Evolutionary conservation across 1,284 basidiomycete species (phyloP), one percentile per base, ranked within the genome.

Genomic region (Macrocystidia cucumis): DNA sequence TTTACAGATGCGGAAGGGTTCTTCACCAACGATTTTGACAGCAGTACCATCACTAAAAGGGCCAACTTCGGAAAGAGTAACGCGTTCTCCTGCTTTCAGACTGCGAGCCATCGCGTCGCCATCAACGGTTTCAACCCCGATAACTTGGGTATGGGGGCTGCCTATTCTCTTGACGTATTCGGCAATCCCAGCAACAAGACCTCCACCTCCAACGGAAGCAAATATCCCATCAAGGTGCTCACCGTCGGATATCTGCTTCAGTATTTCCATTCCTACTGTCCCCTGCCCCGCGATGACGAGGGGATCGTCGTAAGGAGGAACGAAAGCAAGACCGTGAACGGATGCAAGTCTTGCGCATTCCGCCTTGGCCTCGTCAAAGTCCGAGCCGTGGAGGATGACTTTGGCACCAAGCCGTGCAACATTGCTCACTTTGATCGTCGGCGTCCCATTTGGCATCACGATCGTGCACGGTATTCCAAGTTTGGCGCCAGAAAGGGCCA

Each of bases 1-100:
- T 52, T 85, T 69, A 61, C 93, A 98, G 43, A 99, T 75, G 42
- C 96, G 74, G 65, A 97, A 97, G 2, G 90, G 84, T 55, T 98
- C 96, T 56, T 85, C 87, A 7, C 96, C 96, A 1, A 98, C 92
- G 31, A 95, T 75, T 54, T 89, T 84, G n/a, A 98, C 96, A 1
- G 96, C 96, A 1, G 96, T 99, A n/a, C 96, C 96, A 56, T 99
- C 96, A 40, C 86, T 87, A 57, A 99, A 99, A 1, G 93, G 86
- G 4, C 96, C 96, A 1, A 97, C 93, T 54, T 99, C 96, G 18
- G 72, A 60, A 38, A 99, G 64, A 7, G 81, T 80, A 0, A 96
- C 80, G 18, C 93, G 71, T 47, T 90, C 72, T 5, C 91, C 90
- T 38, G 72, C 74, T 44, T 70, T 72, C 48, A 91, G 56, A 55